Percentiles rank a stretch among this genome's conserved stretches.
Conservation (phyloP, 2,329 filamentous ascomycete genomes). For the Beauveria asiatica region DNA sequence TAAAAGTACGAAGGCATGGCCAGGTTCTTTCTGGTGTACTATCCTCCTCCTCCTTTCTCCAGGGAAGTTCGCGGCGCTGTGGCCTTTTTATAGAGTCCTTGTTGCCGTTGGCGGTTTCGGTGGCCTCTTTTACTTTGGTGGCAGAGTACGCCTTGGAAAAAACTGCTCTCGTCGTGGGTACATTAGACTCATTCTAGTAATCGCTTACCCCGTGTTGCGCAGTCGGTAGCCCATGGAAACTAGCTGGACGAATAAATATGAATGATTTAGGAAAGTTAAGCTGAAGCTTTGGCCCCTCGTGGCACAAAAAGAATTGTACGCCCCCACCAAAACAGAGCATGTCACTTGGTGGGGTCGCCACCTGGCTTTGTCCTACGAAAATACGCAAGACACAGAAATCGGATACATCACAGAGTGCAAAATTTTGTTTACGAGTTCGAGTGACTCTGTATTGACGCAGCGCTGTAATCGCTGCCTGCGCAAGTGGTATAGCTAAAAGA, state of each 20-base stretch:
- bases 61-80: too few relatives aligned
- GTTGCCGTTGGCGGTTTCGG: background rate
- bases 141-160: background rate
- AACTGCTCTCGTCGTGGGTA: background rate
- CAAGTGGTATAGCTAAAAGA: conserved; percentile 13
- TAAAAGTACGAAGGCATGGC: conserved; percentile 56
- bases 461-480: conserved; percentile 11
- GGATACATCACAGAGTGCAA: background rate
- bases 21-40: background rate
- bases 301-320: background rate
- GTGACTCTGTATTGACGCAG: conserved; percentile 14
- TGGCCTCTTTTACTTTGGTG: background rate
- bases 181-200: background rate
- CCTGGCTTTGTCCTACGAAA: background rate
- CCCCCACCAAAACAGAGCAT: background rate
- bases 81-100: too few relatives aligned
- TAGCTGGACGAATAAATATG: background rate
- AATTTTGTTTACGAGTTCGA: background rate
- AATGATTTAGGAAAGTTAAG: background rate
- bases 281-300: background rate
- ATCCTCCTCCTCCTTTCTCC: background rate
- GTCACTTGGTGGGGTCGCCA: background rate
- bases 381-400: background rate
- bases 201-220: background rate
- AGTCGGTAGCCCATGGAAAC: background rate